These are phyloP conservation scores for Cyclotella distinguenda DNA, from an alignment of 108 stramenopile genomes.

Conservation along the genomic window DNA sequence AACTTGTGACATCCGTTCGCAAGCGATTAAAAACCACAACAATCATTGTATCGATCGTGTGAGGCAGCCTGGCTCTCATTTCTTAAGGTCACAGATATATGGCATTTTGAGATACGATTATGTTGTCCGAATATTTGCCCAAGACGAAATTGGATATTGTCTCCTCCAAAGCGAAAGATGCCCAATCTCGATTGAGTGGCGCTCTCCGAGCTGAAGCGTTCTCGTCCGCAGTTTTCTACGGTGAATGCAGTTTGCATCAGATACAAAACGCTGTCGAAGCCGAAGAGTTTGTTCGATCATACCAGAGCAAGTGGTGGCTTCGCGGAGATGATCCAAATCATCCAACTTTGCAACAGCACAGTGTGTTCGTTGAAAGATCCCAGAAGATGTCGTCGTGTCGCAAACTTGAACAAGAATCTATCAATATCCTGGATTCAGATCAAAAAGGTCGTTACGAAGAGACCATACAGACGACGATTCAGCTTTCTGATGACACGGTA, in stretches of 20 bases:
- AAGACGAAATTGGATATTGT: not conserved
- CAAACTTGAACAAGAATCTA: not conserved
- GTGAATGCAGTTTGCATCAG: slow-evolving; percentile 23
- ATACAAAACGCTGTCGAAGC: slow-evolving; percentile 21
- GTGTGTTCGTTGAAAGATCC: not conserved
- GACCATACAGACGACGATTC: not conserved
- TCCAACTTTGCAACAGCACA: slow-evolving; percentile 18
- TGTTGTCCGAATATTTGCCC: not conserved
- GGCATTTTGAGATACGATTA: not conserved
- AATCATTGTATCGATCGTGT: too few species aligned
- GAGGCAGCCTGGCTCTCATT: too few species aligned
- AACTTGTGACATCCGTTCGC: too few species aligned
- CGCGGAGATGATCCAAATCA: slow-evolving; percentile 33
- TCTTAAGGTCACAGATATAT: too few species aligned
- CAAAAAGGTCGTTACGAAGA: not conserved
- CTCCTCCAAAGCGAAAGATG: not conserved
- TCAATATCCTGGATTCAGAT: not conserved
- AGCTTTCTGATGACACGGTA: slow-evolving; percentile 2
- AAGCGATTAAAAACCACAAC: too few species aligned
- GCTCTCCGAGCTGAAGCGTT: slow-evolving; percentile 13
- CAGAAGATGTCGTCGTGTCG: not conserved
- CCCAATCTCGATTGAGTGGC: not conserved
- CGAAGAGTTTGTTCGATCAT: slow-evolving; percentile 20
- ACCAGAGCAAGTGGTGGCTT: slow-evolving; percentile 45
- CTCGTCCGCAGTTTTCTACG: slow-evolving; percentile 31